Evolutionary conservation across 2,329 filamentous ascomycete genomes (phyloP).

Genomic region (Penicillium sp.): DNA sequence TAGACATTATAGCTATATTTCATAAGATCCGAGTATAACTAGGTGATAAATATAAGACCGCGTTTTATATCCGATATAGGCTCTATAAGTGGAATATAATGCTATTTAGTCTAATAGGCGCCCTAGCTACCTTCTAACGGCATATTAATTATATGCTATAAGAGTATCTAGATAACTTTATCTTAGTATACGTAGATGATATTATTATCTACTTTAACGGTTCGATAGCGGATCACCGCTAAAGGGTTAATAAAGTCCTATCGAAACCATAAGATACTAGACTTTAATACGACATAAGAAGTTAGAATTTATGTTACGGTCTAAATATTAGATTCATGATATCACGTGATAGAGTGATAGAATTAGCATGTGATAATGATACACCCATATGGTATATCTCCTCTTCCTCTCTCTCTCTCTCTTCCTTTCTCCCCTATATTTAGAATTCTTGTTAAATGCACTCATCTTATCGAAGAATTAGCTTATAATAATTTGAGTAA

Average conservation of each 20-base stretch:
- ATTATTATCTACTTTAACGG: constrained; percentile 10
- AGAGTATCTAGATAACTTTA: constrained; percentile 7
- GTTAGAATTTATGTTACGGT: neutral
- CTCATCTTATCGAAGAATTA: too few species aligned
- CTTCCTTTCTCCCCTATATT: too few species aligned
- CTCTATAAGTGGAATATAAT: constrained; percentile 31
- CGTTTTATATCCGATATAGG: constrained; percentile 28
- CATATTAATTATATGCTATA: constrained; percentile 3
- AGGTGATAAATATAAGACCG: constrained; percentile 32
- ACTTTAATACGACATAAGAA: constrained; percentile 3
- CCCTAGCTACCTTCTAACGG: neutral
- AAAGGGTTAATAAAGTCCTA: neutral
- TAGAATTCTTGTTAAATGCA: too few species aligned
- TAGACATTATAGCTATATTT: constrained; percentile 10
- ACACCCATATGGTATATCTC: too few species aligned
- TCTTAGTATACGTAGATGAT: neutral
- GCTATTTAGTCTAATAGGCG: neutral
- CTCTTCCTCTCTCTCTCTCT: too few species aligned
- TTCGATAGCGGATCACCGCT: neutral
- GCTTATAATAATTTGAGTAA: too few species aligned
- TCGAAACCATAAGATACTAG: neutral
- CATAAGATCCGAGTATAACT: neutral
- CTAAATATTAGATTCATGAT: too few species aligned
- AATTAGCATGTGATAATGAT: too few species aligned
- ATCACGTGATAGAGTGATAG: too few species aligned